Conservation (phyloP, 352 stramenopile species). For the Pythium diclinum region DNA sequence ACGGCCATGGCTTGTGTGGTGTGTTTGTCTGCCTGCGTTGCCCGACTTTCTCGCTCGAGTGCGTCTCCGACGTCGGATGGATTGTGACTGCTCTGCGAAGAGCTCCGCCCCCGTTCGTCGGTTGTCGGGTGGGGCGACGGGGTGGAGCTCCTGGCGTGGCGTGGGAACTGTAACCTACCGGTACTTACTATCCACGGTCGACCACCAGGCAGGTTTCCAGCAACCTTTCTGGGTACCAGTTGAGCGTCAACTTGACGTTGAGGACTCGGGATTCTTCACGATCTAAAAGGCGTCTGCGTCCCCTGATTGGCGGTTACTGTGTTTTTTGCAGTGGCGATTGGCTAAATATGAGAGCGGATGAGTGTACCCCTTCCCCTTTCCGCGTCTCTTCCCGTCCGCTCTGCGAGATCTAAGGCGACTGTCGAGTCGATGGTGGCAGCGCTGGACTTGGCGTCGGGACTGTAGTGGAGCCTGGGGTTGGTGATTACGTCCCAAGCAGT, state of each 20-base stretch:
- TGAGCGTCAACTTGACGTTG: background rate
- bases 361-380: conserved; percentile 12
- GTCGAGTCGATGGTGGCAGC: background rate
- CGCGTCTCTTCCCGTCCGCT: conserved; percentile 3
- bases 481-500: background rate
- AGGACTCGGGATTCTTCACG: background rate
- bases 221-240: background rate
- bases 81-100: conserved; percentile 1
- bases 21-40: background rate
- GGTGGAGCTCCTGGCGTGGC: background rate
- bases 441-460: background rate
- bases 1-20: background rate
- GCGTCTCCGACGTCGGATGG: conserved; percentile 1
- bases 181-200: background rate
- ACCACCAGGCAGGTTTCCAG: conserved; percentile 2
- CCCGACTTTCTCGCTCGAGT: background rate
- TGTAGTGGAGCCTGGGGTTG: background rate
- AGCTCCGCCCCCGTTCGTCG: background rate
- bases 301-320: background rate
- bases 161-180: background rate
- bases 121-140: background rate
- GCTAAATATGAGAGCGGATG: conserved; percentile 7
- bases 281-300: background rate
- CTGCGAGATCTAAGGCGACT: background rate
- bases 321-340: background rate